phyloP scores from a whole-genome alignment of 768 basidiomycete species.

The Tylopilus subfusipes region DNA sequence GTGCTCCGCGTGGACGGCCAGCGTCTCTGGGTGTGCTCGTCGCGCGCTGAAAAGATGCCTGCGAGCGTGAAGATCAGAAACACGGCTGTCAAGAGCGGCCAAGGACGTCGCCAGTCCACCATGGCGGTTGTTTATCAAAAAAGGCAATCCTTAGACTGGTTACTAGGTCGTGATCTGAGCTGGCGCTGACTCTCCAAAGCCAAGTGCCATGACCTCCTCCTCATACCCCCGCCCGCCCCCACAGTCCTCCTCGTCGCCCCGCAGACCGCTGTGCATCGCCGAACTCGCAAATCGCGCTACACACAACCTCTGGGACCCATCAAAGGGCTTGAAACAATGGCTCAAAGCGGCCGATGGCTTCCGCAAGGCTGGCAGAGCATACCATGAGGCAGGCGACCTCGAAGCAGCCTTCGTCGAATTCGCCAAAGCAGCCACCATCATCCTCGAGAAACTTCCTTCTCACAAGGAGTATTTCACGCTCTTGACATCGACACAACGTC shows the following conservation, averaged over 20 bases:
- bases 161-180: constrained; percentile 9
- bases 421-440: constrained; percentile 72
- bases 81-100: constrained; percentile 41
- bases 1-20: constrained; percentile 7
- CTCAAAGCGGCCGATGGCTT: constrained; percentile 62
- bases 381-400: constrained; percentile 49
- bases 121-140: constrained; percentile 6
- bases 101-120: constrained; percentile 26
- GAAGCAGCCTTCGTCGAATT: constrained; percentile 71
- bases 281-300: constrained; percentile 64
- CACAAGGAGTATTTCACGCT: constrained; percentile 63
- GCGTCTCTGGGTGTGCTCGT: constrained; percentile 7
- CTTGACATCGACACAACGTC: constrained; percentile 54
- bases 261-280: constrained; percentile 57
- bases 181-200: constrained; percentile 11
- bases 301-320: constrained; percentile 53
- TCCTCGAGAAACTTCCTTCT: constrained; percentile 72
- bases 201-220: constrained; percentile 22
- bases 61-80: constrained; percentile 49
- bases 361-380: constrained; percentile 51
- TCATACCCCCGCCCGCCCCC: constrained; percentile 14
- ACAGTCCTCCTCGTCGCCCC: constrained; percentile 14
- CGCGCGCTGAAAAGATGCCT: constrained; percentile 44
- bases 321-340: constrained; percentile 60
- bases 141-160: constrained; percentile 23